Base-by-base conservation (phyloP, 1,139 yeast species). In the Pichia cactophila region DNA sequence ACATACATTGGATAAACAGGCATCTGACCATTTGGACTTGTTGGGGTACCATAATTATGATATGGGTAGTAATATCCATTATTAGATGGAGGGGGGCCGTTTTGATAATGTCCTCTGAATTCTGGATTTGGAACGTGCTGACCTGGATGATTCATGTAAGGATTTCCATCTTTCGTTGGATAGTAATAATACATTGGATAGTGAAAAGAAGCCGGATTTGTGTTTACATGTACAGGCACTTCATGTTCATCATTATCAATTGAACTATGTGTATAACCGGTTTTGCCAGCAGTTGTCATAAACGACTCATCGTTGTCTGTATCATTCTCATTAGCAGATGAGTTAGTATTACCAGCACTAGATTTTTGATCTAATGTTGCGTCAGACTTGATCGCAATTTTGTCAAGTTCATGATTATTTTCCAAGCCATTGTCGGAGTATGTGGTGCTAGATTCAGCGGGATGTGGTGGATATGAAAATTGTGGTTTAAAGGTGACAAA, bases 1-100 rank as follows among this genome's bases (percentile, higher is more conserved):
- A 59, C 51, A 47, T 61, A 61, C 48, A 57, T 56, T 28, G 66
- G 66, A 43, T 58, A 61, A 51, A 61, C 47, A 20, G 58, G 61
- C 41, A 53, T 45, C 26, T 53, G 54, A 5, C 45, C 44, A 28
- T 48, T 52, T 3, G 52, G 46, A 8, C 48, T 42, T 12, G 45
- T 35, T 33, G 52, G 43, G 26, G 57, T 58, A 33, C 55, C 52
- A 43, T 53, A 59, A 9, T 56, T 55, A 12, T 62, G 58, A 49
- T 60, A 61, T n/a, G 64, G 51, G 47, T 59, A 58, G 41, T 58
- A 62, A 41, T 58, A 62, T 1, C 59, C 58, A 6, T 56, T 48
- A 33, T 57, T 51, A 6, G 61, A 54, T n/a, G 56, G 55, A 12
- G 56, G 46, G 17, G 45, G 44, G 5, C 33, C 39, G 9, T 42